phyloP scores from a whole-genome alignment of 1,284 basidiomycete species.

The Marasmius sp. region DNA sequence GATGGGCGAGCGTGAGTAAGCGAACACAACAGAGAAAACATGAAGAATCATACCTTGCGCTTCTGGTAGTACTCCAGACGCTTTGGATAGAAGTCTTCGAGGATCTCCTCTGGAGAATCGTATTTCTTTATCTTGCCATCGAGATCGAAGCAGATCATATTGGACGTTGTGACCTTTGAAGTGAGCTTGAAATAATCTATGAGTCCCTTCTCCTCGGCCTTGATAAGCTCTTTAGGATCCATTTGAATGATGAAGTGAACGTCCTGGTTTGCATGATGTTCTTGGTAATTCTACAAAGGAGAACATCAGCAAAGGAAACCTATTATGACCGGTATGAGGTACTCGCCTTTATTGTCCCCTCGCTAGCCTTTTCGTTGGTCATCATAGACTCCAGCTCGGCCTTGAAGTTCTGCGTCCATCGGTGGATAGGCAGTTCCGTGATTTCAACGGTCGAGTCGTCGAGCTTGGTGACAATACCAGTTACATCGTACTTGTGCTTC shows the following conservation, averaged over 20 bases:
- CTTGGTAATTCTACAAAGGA: slow-evolving; percentile 83
- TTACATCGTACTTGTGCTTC: slow-evolving; percentile 88
- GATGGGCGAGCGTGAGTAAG: neutral
- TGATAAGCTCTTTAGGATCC: slow-evolving; percentile 78
- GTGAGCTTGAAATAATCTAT: slow-evolving; percentile 92
- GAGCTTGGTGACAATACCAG: slow-evolving; percentile 75
- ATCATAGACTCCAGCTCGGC: slow-evolving; percentile 83
- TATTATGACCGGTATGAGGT: neutral
- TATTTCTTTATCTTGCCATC: slow-evolving; percentile 98
- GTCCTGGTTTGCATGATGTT: slow-evolving; percentile 91
- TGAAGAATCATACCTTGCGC: slow-evolving; percentile 70
- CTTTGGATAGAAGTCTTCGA: slow-evolving; percentile 92
- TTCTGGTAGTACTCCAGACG: slow-evolving; percentile 92
- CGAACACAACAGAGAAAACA: neutral
- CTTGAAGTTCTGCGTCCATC: slow-evolving; percentile 95
- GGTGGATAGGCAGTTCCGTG: slow-evolving; percentile 93
- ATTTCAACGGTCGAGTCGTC: slow-evolving; percentile 92
- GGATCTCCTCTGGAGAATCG: slow-evolving; percentile 84
- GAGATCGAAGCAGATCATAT: slow-evolving; percentile 99
- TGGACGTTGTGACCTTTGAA: slow-evolving; percentile 82
- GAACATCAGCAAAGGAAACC: neutral
- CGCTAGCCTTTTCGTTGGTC: slow-evolving; percentile 65
- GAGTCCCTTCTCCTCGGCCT: slow-evolving; percentile 88
- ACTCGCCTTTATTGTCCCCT: slow-evolving; percentile 61
- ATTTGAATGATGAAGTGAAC: slow-evolving; percentile 91